Conservation (phyloP, 345 rosid species). For the Clausena lansium region DNA sequence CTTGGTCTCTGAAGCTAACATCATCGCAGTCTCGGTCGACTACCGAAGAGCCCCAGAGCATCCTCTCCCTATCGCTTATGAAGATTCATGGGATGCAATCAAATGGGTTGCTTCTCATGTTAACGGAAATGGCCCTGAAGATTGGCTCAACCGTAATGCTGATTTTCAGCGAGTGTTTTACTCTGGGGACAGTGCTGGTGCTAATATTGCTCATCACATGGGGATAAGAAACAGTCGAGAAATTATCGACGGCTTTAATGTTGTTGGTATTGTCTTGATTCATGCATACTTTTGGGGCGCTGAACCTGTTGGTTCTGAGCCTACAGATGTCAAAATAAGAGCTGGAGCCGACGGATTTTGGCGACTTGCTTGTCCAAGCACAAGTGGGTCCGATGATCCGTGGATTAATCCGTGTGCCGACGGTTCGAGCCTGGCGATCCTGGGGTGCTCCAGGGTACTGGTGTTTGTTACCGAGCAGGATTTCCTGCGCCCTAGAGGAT, state of each 20-base stretch:
- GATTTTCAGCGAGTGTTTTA: too few relatives aligned
- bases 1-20: constrained; percentile 23
- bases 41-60: too few relatives aligned
- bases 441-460: constrained; percentile 34
- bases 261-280: constrained; percentile 17
- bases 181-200: too few relatives aligned
- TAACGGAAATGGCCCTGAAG: too few relatives aligned
- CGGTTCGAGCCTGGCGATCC: constrained; percentile 31
- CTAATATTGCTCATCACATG: too few relatives aligned
- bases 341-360: constrained; percentile 5
- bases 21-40: constrained; percentile 6
- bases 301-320: constrained; percentile 20
- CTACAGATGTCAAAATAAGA: neutral
- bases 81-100: too few relatives aligned
- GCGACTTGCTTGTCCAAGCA: constrained; percentile 31
- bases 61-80: too few relatives aligned
- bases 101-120: too few relatives aligned
- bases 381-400: constrained; percentile 47
- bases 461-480: constrained; percentile 49
- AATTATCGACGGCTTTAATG: constrained; percentile 4
- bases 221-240: neutral
- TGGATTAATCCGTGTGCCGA: constrained; percentile 33
- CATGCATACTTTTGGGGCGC: constrained; percentile 37
- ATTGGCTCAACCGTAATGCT: too few relatives aligned
- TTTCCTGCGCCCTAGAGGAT: constrained; percentile 30